Evolutionary conservation across 2,329 filamentous ascomycete genomes (phyloP), one percentile per base, ranked within the genome.

Genomic region (Xylariaceae sp.): DNA sequence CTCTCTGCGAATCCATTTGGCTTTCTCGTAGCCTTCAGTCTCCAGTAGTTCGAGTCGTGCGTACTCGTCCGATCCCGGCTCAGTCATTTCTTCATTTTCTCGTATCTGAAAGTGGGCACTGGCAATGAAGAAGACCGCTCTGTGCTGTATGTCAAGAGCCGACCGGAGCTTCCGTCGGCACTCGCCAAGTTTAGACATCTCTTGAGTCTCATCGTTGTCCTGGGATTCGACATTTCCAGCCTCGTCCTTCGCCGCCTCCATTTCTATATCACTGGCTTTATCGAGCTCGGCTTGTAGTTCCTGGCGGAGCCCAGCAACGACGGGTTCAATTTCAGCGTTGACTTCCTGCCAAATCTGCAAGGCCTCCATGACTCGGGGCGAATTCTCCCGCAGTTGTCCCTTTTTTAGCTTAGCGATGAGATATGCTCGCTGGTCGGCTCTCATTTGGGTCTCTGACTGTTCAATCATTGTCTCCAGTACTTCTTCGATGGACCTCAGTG

Each of bases 381-480:
- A 77, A 47, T 88, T 87, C 39, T 90, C 88, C 24, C 83, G 67
- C 3, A 95, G 61, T 46, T 95, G 89, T 0, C 86, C 90, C 35
- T 77, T 70, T 12, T 70, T 72, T 28, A 94, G 63, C 40, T 75
- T 77, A 21, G 68, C 68, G 3, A 74, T 54, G 5, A 94, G 65
- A 30, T 81, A 67, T 2, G 68, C 63, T 33, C 87, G 75, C 50
- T 92, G 80, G 37, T 90, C 80, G 0, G 70, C 60, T 32, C 80
- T 74, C 36, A 90, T 72, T 1, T 61, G 55, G 5, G 65, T 65
- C 37, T 90, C 83, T 27, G 82, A 88, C 50, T 90, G 80, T 35
- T 94, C 87, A 37, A 95, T 81, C 90, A 98, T 95, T 4, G 81
- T 78, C 43, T 87, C 80, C 9, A 98, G 65, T 1, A 96, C 90